These are phyloP conservation scores for Clavispora fructus DNA, from an alignment of 805 yeast genomes.

Conservation along the genomic window DNA sequence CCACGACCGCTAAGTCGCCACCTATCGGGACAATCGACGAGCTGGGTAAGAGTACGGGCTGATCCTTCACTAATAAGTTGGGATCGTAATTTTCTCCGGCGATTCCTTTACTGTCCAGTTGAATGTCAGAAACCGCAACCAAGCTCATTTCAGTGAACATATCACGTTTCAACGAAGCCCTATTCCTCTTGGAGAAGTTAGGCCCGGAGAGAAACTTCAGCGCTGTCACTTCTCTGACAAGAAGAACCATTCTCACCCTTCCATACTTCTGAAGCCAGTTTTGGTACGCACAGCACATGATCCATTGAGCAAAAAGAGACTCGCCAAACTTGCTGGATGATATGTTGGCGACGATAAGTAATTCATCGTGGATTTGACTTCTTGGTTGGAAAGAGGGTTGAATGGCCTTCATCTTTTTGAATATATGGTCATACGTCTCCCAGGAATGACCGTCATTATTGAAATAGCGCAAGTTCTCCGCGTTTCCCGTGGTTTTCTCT, in stretches of 20 bases:
- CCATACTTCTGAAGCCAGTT: constrained; percentile 75
- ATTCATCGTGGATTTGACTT: constrained; percentile 44
- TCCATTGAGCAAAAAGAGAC: constrained; percentile 68
- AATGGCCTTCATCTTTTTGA: constrained; percentile 42
- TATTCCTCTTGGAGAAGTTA: constrained; percentile 47
- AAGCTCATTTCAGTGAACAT: constrained; percentile 55
- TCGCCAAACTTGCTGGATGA: constrained; percentile 52
- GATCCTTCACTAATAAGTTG: constrained; percentile 28
- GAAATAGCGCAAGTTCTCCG: constrained; percentile 28
- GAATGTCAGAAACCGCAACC: constrained; percentile 41
- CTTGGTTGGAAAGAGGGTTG: constrained; percentile 21
- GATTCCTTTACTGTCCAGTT: constrained; percentile 4
- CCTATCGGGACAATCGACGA: constrained; percentile 23
- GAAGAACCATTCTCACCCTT: constrained; percentile 66
- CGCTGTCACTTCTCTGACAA: constrained; percentile 56
- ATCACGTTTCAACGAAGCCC: constrained; percentile 61
- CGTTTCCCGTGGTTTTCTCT: constrained; percentile 18
- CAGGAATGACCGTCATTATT: constrained; percentile 60
- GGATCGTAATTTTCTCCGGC: constrained; percentile 34
- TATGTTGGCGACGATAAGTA: constrained; percentile 57
- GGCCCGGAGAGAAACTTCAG: constrained; percentile 56
- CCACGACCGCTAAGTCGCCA: constrained; percentile 50
- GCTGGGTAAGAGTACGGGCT: constrained; percentile 28
- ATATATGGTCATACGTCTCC: constrained; percentile 51
- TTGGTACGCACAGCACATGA: constrained; percentile 57